Evolutionary conservation across 495 filamentous ascomycete species (phyloP), one percentile per base, ranked within the genome.

Genomic region (Aspergillus incahuasiensis): DNA sequence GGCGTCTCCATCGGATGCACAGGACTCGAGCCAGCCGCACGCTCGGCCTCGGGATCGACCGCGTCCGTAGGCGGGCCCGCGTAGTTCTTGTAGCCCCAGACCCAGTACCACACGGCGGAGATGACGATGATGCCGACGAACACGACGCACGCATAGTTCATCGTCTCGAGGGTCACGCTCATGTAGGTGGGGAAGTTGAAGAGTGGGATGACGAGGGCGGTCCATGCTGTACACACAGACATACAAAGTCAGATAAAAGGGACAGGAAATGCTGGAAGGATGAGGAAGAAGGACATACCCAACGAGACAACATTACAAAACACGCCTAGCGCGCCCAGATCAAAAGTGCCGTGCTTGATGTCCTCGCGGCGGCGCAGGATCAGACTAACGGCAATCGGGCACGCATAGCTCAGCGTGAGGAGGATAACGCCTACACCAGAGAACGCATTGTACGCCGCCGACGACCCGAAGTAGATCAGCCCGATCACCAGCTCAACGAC

Each of bases 371-470:
- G 68, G 0, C 79, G 72, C 3, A 82, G 54, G 20, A 56, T 48
- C 16, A 83, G 56, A 32, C 75, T 80, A 41, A 87, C 79, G 3
- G 85, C 63, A 52, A 88, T 85, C 0, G 85, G 85, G 48, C 84
- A 65, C n/a, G 80, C 83, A 60, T 87, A 88, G 11, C 79, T 83
- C 35, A 77, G 76, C 19, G 79, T 81, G 1, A 86, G 67, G 54
- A 81, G 85, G 52, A 86, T 86, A 1, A 82, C 85, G 5, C 82
- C 84, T 8, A 85, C 82, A 21, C 82, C 83, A 0, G 83, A 86
- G 62, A 88, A 86, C 3, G 79, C 79, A 64, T 84, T 85, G 69
- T 85, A 87, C 3, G 83, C 82, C 0, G 82, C 80, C 4, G 79
- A 76, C 15, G 74, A 78, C 0, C 82, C 82, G 50, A 86, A 84